phyloP scores from a whole-genome alignment of 805 yeast species.

The Hanseniaspora guilliermondii region DNA sequence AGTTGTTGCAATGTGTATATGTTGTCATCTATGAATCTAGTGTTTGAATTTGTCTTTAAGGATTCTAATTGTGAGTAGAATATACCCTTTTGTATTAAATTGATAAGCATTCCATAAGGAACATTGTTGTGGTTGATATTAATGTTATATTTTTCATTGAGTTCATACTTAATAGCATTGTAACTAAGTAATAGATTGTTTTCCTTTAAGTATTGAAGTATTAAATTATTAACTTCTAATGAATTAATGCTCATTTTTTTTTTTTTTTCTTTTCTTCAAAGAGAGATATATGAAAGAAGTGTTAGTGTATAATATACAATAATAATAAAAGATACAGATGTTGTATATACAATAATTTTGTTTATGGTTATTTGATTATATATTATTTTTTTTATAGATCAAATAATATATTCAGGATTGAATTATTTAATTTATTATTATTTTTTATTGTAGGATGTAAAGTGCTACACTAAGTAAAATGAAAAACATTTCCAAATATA shows the following conservation, averaged over 20 bases:
- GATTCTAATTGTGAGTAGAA: constrained; percentile 11
- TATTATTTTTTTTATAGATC: too few relatives aligned
- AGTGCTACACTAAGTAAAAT: not conserved
- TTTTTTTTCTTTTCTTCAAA: too few relatives aligned
- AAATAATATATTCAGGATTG: too few relatives aligned
- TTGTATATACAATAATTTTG: too few relatives aligned
- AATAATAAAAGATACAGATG: too few relatives aligned
- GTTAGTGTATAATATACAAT: too few relatives aligned
- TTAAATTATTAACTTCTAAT: constrained; percentile 7
- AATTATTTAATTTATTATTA: too few relatives aligned
- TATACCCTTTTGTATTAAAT: constrained; percentile 10
- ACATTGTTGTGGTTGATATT: not conserved
- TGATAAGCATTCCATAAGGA: constrained; percentile 12
- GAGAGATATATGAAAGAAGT: too few relatives aligned
- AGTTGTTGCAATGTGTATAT: constrained; percentile 8
- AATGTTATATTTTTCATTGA: constrained; percentile 6
- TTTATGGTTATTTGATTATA: too few relatives aligned
- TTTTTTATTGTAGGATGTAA: too few relatives aligned
- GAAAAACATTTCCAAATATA: not conserved
- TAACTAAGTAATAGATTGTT: constrained; percentile 6
- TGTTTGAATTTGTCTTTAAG: constrained; percentile 1
- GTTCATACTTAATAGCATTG: constrained; percentile 11
- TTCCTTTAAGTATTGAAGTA: constrained; percentile 6
- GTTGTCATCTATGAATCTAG: not conserved
- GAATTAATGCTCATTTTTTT: constrained; percentile 8